A percentile compares a stretch with the other conserved stretches of the same genome.
Conservation (phyloP, 768 basidiomycete genomes). For the Termitomyces sp. region DNA sequence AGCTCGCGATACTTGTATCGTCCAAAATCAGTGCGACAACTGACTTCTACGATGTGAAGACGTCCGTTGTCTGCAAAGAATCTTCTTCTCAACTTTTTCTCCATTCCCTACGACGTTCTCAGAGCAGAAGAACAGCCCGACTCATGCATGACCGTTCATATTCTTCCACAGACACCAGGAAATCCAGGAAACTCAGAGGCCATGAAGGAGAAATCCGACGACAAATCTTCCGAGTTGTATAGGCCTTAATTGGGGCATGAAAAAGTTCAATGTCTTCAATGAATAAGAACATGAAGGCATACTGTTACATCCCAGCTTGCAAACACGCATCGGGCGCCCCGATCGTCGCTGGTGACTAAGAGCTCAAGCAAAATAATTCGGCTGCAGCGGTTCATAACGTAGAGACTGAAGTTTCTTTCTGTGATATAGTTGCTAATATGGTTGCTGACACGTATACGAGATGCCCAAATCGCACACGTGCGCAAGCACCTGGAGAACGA, state of each 20-base stretch:
- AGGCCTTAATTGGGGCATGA: background rate
- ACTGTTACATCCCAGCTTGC: background rate
- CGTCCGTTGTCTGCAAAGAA: background rate
- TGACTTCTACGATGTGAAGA: background rate
- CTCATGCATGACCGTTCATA: background rate
- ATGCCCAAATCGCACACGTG: background rate
- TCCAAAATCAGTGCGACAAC: background rate
- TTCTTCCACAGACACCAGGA: background rate
- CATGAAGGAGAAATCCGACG: background rate
- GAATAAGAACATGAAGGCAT: background rate
- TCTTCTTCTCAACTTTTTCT: background rate
- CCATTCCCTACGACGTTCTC: background rate
- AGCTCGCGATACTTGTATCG: background rate
- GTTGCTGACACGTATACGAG: background rate
- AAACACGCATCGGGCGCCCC: background rate
- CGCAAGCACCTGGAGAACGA: background rate
- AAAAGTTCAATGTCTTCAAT: background rate
- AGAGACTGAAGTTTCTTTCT: background rate
- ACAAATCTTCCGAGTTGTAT: background rate
- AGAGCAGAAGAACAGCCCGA: background rate
- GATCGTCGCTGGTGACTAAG: background rate
- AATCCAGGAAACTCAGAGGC: background rate
- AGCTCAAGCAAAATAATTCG: background rate
- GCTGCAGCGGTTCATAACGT: background rate
- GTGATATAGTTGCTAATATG: background rate